These are phyloP conservation scores for Penicillium daleae DNA, from an alignment of 495 filamentous ascomycete genomes.

Conservation along the genomic window DNA sequence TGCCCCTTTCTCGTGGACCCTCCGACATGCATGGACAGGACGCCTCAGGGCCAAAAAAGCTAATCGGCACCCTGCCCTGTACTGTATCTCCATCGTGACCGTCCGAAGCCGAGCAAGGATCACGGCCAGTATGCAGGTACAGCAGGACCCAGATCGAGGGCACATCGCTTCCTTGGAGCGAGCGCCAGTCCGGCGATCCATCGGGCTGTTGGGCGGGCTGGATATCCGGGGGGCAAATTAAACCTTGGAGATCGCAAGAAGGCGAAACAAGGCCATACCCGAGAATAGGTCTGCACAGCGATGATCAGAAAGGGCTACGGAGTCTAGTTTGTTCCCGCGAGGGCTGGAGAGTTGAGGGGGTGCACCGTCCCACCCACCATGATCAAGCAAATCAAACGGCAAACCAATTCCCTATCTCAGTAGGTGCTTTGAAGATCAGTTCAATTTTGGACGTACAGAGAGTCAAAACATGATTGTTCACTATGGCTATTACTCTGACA, in stretches of 20 bases:
- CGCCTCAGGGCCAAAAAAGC: neutral
- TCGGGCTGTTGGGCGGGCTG: neutral
- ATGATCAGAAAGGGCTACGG: neutral
- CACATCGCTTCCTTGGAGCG: neutral
- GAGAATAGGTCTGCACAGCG: neutral
- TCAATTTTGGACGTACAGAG: neutral
- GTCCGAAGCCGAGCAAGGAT: slow-evolving; percentile 4
- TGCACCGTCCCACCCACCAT: neutral
- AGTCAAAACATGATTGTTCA: too few relatives aligned
- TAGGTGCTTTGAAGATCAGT: neutral
- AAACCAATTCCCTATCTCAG: neutral
- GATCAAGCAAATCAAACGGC: neutral
- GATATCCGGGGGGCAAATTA: neutral
- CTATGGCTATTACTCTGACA: neutral
- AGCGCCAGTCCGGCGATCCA: neutral
- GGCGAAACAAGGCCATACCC: neutral
- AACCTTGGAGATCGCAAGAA: slow-evolving; percentile 1
- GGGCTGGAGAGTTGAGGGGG: neutral
- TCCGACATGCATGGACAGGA: neutral
- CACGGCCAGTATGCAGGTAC: slow-evolving; percentile 12
- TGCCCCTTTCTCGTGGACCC: neutral
- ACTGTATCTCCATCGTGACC: neutral
- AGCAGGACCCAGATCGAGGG: slow-evolving; percentile 7
- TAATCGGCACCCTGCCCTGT: neutral
- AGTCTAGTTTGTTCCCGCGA: neutral